Evolutionary conservation across 345 rosid species (phyloP), one percentile per base, ranked within the genome.

Genomic region (Trapa incisa): DNA sequence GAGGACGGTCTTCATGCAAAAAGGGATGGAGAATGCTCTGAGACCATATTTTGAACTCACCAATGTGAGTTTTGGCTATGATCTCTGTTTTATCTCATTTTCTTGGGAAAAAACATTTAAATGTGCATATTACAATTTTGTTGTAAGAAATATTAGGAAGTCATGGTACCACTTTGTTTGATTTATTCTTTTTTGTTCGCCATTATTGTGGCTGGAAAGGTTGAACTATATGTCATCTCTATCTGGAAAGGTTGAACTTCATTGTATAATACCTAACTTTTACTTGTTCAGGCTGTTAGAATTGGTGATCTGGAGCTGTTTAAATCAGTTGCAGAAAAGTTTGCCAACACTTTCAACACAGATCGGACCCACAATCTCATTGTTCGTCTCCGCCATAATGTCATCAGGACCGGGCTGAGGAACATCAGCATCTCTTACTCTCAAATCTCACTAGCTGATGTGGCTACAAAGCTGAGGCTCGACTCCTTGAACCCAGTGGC

Each of bases 291-390:
- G 97, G 98, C 97, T 76, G 94, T 93, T 58, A 75, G 86, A 33
- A 85, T 88, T 71, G 98, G 98, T 22, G 96, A 92, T 73, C 79
- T 92, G 84, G 98, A 92, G 82, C 83, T 89, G 65, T 93, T 90
- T 56, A 81, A 82, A 69, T 77, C 67, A 6, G 85, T 88, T 14
- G 94, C 90, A 4, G 96, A 90, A 62, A 88, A 75, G 71, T 93
- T 88, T 77, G 71, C 88, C 82, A 82, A 74, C 54, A 86, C 86
- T 58, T 91, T 87, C 77, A 80, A 73, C 42, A 39, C 76, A 1
- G 92, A 89, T 78, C 83, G 84, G 73, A 89, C 87, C 36, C 80
- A 81, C 72, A 88, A 85, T 64, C 80, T 88, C 56, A 86, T 89
- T 6, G 89, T 92, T 61, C 79, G 94, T 12, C 84, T 87, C 69